Evolutionary conservation across 1,139 yeast genomes (phyloP).

Genomic region (Casaregolazyma lundiana): DNA sequence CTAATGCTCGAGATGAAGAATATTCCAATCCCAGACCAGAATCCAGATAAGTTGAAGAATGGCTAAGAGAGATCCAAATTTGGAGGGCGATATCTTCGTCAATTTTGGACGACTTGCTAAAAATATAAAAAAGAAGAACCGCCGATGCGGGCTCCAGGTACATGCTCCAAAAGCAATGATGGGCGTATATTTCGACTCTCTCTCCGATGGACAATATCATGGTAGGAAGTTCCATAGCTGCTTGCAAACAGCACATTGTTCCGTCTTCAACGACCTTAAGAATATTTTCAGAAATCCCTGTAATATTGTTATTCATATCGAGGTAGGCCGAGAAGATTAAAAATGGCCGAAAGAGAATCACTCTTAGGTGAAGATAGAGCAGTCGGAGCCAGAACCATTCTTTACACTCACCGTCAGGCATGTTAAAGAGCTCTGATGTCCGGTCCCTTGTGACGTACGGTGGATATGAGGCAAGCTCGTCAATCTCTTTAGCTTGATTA

Average conservation of each 20-base stretch:
- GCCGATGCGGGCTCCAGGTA: constrained; percentile 14
- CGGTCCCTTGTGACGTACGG: constrained; percentile 13
- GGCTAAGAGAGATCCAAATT: constrained; percentile 14
- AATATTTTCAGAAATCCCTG: constrained; percentile 8
- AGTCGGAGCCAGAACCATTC: constrained; percentile 15
- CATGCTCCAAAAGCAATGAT: constrained; percentile 12
- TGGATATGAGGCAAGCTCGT: constrained; percentile 2
- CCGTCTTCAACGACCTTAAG: constrained; percentile 8
- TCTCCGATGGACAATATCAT: constrained; percentile 14
- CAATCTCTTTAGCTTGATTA: constrained; percentile 10
- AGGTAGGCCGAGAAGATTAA: constrained; percentile 13
- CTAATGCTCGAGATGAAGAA: constrained; percentile 8
- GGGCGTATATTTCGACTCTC: constrained; percentile 7
- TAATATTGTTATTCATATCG: constrained; percentile 6
- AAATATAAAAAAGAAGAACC: constrained; percentile 12
- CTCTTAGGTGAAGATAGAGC: constrained; percentile 12
- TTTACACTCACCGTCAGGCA: constrained; percentile 12
- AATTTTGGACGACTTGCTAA: constrained; percentile 9
- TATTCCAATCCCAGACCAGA: constrained; percentile 10
- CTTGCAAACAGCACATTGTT: constrained; percentile 10
- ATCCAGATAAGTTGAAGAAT: constrained; percentile 14
- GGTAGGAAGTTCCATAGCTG: constrained; percentile 13
- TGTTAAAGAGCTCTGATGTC: constrained; percentile 6
- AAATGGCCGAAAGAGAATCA: constrained; percentile 13
- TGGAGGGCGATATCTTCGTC: constrained; percentile 12